These are phyloP conservation scores for Nemania bipapillata DNA, from an alignment of 2,329 filamentous ascomycete species.

Conservation along the genomic window DNA sequence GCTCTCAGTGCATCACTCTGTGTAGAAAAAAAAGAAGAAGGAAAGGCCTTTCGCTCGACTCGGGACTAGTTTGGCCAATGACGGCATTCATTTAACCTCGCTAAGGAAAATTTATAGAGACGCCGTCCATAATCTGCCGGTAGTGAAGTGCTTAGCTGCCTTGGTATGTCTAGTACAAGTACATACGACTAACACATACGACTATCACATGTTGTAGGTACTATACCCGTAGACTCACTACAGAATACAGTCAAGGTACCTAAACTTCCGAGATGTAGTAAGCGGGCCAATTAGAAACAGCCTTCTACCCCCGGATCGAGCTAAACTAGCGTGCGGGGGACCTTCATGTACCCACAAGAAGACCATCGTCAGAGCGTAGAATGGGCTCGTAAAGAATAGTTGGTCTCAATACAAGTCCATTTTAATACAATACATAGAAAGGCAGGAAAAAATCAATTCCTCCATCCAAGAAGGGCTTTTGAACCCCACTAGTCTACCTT, in stretches of 20 bases:
- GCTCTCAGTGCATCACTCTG: neutral
- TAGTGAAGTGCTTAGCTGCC: neutral
- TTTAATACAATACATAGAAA: no score
- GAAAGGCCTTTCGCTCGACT: neutral
- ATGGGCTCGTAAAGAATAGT: neutral
- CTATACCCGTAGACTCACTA: no score
- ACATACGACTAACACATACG: no score
- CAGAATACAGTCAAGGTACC: no score
- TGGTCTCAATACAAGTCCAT: no score
- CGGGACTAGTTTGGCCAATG: neutral
- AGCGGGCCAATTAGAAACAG: neutral
- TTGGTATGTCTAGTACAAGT: no score
- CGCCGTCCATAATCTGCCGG: neutral
- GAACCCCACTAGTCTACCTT: no score
- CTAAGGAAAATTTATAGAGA: neutral
- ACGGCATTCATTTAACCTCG: neutral
- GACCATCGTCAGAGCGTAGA: neutral
- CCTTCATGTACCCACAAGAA: neutral
- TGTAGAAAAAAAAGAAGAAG: neutral
- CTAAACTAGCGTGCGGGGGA: neutral
- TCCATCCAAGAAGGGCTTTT: no score
- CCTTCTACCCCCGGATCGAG: neutral
- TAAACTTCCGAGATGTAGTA: neutral
- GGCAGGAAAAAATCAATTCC: no score
- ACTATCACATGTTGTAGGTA: neutral